Conservation (phyloP, 345 rosid species). For the Citrus australasica region DNA sequence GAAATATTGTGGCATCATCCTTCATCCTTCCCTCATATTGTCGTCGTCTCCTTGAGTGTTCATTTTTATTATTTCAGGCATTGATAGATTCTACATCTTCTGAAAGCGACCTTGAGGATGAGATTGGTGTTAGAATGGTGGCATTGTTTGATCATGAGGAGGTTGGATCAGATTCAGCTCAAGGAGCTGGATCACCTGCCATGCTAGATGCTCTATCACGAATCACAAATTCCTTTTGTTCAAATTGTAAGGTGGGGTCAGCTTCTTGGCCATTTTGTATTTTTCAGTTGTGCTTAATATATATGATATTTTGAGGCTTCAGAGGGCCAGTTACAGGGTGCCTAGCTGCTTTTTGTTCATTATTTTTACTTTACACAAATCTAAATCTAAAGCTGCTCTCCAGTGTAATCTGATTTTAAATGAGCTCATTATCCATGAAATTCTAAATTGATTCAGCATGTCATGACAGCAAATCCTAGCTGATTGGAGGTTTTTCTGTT, state of each 20-base stretch:
- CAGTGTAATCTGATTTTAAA: neutral
- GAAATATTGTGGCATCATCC: neutral
- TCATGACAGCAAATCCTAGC: neutral
- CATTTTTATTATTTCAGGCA: conserved; percentile 41
- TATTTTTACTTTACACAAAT: neutral
- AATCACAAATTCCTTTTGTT: conserved; percentile 65
- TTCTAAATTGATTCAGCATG: neutral
- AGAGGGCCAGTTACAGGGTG: neutral
- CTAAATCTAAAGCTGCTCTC: neutral
- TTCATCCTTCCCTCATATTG: neutral
- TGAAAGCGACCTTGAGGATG: conserved; percentile 62
- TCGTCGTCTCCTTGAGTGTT: neutral
- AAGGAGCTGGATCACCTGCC: conserved; percentile 98
- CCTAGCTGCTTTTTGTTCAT: neutral
- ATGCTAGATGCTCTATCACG: conserved; percentile 91
- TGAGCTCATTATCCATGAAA: neutral
- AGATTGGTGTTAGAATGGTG: conserved; percentile 87
- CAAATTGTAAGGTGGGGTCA: conserved; percentile 62
- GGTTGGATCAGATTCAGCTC: conserved; percentile 92
- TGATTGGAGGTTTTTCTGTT: neutral
- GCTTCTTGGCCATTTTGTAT: conserved; percentile 1
- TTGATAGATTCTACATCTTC: conserved; percentile 78
- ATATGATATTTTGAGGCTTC: neutral
- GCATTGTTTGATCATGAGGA: conserved; percentile 98
- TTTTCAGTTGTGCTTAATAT: neutral